phyloP scores from a whole-genome alignment of 805 yeast genomes.

The Brettanomyces anomalus region DNA sequence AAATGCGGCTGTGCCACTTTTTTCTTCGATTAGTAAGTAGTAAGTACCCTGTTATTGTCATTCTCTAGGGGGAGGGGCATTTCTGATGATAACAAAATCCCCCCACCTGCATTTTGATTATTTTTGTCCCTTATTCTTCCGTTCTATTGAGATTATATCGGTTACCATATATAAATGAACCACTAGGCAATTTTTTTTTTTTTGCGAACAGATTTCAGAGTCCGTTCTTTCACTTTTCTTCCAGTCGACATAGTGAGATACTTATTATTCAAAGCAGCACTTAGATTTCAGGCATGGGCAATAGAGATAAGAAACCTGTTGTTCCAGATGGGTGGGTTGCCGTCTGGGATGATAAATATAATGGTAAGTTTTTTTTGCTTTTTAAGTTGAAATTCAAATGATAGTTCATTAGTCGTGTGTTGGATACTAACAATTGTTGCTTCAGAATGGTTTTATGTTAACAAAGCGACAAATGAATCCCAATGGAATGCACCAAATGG shows the following conservation, averaged over 20 bases:
- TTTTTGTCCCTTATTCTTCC: background rate
- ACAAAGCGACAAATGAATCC: constrained; percentile 59
- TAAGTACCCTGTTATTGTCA: too few species aligned
- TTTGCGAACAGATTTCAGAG: background rate
- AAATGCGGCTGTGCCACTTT: too few species aligned
- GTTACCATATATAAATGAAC: too few species aligned
- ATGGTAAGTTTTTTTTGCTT: constrained; percentile 14
- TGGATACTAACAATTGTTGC: constrained; percentile 2
- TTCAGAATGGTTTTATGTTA: constrained; percentile 66
- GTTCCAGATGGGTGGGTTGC: constrained; percentile 53
- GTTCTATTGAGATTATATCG: too few species aligned
- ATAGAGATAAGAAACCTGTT: constrained; percentile 16
- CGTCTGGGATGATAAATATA: constrained; percentile 59
- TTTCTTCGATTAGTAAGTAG: too few species aligned
- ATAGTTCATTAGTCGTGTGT: background rate
- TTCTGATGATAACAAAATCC: background rate
- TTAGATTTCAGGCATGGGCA: constrained; percentile 13
- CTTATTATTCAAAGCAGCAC: background rate
- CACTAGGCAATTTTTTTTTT: too few species aligned
- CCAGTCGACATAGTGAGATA: background rate
- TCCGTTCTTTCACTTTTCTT: too few species aligned
- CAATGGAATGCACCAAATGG: constrained; percentile 87
- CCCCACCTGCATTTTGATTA: background rate
- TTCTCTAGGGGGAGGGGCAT: too few species aligned
- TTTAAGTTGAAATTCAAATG: background rate